phyloP scores from a whole-genome alignment of 2,329 filamentous ascomycete genomes.

The Aspergillus neoniger region DNA sequence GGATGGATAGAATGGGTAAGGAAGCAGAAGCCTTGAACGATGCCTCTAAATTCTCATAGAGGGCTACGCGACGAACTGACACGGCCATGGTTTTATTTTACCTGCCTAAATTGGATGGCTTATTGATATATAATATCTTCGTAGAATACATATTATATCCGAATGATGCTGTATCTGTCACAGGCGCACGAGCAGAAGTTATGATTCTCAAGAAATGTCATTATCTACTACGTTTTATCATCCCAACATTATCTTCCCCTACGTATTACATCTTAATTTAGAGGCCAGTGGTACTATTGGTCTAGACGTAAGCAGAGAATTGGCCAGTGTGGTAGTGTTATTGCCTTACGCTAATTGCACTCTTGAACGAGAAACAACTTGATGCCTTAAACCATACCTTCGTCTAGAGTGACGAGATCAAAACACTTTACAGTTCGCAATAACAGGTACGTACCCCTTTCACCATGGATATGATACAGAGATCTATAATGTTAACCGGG shows the following conservation, averaged over 20 bases:
- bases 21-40: conserved; percentile 88
- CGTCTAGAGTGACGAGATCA: too few species aligned
- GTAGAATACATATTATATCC: conserved; percentile 1
- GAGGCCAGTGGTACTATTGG: too few species aligned
- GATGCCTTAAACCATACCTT: too few species aligned
- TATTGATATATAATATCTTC: neutral
- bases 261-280: too few species aligned
- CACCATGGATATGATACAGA: conserved; percentile 11
- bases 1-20: conserved; percentile 83
- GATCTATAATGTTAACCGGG: conserved; percentile 18
- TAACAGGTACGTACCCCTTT: neutral
- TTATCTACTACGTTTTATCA: too few species aligned
- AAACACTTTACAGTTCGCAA: neutral
- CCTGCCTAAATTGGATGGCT: neutral
- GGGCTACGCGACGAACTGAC: neutral
- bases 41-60: conserved; percentile 49
- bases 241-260: too few species aligned
- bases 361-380: too few species aligned
- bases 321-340: too few species aligned
- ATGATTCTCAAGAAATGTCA: conserved; percentile 1
- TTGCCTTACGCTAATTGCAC: too few species aligned
- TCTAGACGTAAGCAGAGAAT: too few species aligned
- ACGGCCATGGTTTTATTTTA: neutral
- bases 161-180: neutral
- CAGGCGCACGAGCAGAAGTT: neutral